Conservation (phyloP, 2,329 filamentous ascomycete genomes). For the Ramularia endophylla region DNA sequence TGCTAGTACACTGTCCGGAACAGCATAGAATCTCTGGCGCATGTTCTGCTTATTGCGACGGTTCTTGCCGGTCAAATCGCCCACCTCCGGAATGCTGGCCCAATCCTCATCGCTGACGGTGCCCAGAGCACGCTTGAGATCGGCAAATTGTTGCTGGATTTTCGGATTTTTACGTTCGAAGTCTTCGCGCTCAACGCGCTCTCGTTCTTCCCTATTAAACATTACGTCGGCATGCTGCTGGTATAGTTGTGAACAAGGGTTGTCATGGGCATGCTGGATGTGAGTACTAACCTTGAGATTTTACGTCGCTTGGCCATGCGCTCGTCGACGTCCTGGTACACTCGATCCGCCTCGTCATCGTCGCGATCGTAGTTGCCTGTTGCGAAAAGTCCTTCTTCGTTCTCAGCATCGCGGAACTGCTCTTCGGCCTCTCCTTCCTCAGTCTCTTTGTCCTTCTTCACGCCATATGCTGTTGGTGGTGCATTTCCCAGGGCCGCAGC, state of each 20-base stretch:
- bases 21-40: constrained; percentile 82
- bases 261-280: constrained; percentile 18
- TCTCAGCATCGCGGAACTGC: constrained; percentile 92
- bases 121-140: constrained; percentile 83
- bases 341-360: constrained; percentile 93
- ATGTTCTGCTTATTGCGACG: constrained; percentile 76
- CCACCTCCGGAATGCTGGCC: constrained; percentile 91
- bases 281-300: constrained; percentile 69
- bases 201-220: constrained; percentile 81
- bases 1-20: constrained; percentile 91
- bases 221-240: constrained; percentile 68
- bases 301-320: constrained; percentile 90
- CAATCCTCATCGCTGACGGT: constrained; percentile 93
- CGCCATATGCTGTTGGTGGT: constrained; percentile 68
- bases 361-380: constrained; percentile 95
- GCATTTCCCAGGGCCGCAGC: constrained; percentile 72
- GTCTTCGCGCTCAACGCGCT: constrained; percentile 83
- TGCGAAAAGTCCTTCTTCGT: constrained; percentile 91
- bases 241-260: constrained; percentile 28
- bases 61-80: constrained; percentile 93
- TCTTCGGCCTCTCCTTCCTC: constrained; percentile 70
- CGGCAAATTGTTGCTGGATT: constrained; percentile 95
- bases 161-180: constrained; percentile 98
- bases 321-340: constrained; percentile 94
- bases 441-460: constrained; percentile 61